These are phyloP conservation scores for Pseudoturritis turrita DNA, from an alignment of 345 rosid species.

Conservation along the genomic window DNA sequence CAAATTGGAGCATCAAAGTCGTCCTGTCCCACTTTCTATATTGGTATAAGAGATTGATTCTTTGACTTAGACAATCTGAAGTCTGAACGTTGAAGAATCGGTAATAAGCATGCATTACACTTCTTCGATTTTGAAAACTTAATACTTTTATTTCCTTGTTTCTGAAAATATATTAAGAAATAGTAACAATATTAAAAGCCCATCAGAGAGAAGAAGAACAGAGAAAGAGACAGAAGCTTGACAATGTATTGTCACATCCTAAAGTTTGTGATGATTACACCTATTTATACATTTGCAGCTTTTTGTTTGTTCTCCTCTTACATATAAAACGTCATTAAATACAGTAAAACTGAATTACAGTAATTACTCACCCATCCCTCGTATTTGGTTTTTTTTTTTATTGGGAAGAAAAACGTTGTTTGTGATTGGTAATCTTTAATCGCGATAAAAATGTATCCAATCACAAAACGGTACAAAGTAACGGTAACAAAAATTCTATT, in stretches of 20 bases:
- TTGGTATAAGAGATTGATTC: conserved; percentile 31
- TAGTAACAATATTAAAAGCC: conserved; percentile 5
- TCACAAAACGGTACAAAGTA: too few relatives aligned
- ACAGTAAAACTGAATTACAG: not conserved
- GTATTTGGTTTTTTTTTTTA: not conserved
- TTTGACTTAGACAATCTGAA: conserved; percentile 23
- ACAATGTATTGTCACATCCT: conserved; percentile 54
- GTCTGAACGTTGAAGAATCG: conserved; percentile 13
- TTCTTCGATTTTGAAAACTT: not conserved
- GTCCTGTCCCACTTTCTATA: conserved; percentile 30
- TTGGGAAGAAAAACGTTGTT: not conserved
- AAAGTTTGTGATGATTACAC: conserved; percentile 49
- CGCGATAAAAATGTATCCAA: too few relatives aligned
- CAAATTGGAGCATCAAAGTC: conserved; percentile 6
- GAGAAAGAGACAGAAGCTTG: conserved; percentile 35
- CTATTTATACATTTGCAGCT: conserved; percentile 28
- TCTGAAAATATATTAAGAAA: not conserved
- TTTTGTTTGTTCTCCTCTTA: conserved; percentile 17
- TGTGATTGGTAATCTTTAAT: too few relatives aligned
- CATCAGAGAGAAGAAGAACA: conserved; percentile 16
- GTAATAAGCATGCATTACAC: conserved; percentile 17
- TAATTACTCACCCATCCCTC: conserved; percentile 12
- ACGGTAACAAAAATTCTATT: too few relatives aligned
- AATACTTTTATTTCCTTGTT: not conserved
- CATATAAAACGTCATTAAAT: conserved; percentile 14